These are phyloP conservation scores for Fagus sylvatica DNA, from an alignment of 306 rosid genomes.

Conservation along the genomic window DNA sequence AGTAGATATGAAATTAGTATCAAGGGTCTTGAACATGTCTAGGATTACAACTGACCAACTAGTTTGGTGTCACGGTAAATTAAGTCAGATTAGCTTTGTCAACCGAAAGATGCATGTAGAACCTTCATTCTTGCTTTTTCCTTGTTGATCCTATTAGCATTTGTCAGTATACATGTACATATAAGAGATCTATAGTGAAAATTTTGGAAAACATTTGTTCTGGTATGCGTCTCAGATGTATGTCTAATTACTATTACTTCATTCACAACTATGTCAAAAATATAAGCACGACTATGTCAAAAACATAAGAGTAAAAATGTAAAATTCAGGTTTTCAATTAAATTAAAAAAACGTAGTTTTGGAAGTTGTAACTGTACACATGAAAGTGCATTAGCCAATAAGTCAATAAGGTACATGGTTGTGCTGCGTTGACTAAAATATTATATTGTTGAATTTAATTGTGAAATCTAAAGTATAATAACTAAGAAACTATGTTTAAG, in stretches of 20 bases:
- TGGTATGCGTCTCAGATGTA: not conserved
- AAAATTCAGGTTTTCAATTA: too few species aligned
- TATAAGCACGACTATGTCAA: too few species aligned
- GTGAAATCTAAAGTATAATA: too few species aligned
- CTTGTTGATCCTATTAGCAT: constrained; percentile 39
- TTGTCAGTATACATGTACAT: not conserved
- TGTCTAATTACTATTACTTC: not conserved
- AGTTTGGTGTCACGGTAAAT: constrained; percentile 81
- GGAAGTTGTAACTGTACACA: too few species aligned
- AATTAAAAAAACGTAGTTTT: too few species aligned
- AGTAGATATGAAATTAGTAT: constrained; percentile 84
- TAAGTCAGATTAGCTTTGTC: constrained; percentile 57
- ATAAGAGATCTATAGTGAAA: not conserved
- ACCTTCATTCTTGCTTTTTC: constrained; percentile 80
- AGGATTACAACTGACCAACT: constrained; percentile 80
- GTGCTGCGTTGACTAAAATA: too few species aligned
- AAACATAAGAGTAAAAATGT: too few species aligned
- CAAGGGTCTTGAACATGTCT: constrained; percentile 85
- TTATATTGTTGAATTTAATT: too few species aligned
- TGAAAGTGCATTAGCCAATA: too few species aligned
- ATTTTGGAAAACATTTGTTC: not conserved
- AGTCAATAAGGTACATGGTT: too few species aligned
- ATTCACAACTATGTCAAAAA: not conserved
- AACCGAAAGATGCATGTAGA: constrained; percentile 67
- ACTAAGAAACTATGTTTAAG: too few species aligned